Evolutionary conservation across 176 grass and related monocot genomes (phyloP).

Genomic region (maize (Zea mays)): DNA sequence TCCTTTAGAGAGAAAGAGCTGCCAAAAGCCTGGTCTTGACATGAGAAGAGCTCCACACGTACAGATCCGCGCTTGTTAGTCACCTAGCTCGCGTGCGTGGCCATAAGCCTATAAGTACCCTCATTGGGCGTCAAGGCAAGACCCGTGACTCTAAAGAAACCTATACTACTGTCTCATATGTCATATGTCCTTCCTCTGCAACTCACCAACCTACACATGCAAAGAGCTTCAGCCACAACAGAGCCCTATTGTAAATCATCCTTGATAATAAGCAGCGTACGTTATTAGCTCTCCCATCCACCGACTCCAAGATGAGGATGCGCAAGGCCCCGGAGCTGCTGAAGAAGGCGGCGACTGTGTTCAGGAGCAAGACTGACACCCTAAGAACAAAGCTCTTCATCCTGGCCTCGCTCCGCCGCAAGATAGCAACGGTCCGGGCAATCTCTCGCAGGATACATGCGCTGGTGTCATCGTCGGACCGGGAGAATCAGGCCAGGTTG

Average conservation of each 20-base stretch:
- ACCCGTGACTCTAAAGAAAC: constrained; percentile 39
- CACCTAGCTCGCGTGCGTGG: neutral
- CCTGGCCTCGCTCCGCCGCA: constrained; percentile 47
- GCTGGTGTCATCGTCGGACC: constrained; percentile 33
- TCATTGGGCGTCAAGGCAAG: constrained; percentile 33
- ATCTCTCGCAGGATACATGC: constrained; percentile 67
- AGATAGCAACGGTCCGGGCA: constrained; percentile 36
- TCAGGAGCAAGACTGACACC: constrained; percentile 56
- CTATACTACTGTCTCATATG: neutral
- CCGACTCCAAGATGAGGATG: constrained; percentile 50
- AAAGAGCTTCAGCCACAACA: constrained; percentile 29
- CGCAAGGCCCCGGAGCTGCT: constrained; percentile 56
- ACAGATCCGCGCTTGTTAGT: neutral
- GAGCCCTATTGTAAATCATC: neutral
- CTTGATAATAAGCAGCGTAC: constrained; percentile 24
- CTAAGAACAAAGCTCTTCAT: constrained; percentile 57
- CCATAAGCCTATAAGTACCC: constrained; percentile 52
- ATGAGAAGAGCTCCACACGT: constrained; percentile 4
- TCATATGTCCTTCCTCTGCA: neutral
- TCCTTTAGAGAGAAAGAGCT: neutral
- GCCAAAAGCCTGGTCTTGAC: constrained; percentile 15
- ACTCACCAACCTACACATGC: constrained; percentile 10
- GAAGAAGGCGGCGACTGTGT: constrained; percentile 56
- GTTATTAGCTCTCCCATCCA: neutral
- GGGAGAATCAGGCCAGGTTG: constrained; percentile 6